Evolutionary conservation across 2,329 filamentous ascomycete species (phyloP).

Genomic region (Pestalotiopsis sp.): DNA sequence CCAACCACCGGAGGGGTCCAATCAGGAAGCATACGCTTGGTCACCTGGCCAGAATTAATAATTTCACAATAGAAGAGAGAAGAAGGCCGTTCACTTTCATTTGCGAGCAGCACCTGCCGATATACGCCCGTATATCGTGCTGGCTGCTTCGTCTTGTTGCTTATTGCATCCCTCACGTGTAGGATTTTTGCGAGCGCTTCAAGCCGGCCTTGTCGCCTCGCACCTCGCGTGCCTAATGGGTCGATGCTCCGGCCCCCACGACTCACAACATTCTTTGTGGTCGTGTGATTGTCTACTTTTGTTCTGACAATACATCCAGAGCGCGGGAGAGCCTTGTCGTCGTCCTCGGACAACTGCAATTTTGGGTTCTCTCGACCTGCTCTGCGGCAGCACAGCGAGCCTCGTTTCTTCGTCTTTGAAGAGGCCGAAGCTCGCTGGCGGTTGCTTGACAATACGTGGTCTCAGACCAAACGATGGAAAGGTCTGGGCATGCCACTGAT

Average conservation of each 20-base stretch:
- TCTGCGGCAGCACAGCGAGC: slow-evolving; percentile 25
- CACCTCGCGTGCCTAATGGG: slow-evolving; percentile 43
- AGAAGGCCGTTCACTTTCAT: slow-evolving; percentile 33
- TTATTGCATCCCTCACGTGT: slow-evolving; percentile 36
- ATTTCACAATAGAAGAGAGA: slow-evolving; percentile 22
- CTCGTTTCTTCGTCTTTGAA: neutral
- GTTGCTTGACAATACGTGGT: slow-evolving; percentile 15
- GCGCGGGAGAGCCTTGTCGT: slow-evolving; percentile 10
- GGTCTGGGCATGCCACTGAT: slow-evolving; percentile 15
- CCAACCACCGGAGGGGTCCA: slow-evolving; percentile 23
- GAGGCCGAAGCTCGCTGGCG: slow-evolving; percentile 8
- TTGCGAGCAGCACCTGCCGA: slow-evolving; percentile 29
- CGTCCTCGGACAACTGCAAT: slow-evolving; percentile 12
- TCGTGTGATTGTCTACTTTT: slow-evolving; percentile 34
- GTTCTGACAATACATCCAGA: slow-evolving; percentile 23
- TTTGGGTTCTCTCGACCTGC: slow-evolving; percentile 20
- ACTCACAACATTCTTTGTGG: slow-evolving; percentile 19
- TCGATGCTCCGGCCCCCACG: slow-evolving; percentile 58
- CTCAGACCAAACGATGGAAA: slow-evolving; percentile 17
- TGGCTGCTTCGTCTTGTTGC: slow-evolving; percentile 31
- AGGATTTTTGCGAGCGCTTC: slow-evolving; percentile 27
- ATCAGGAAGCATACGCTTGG: slow-evolving; percentile 26
- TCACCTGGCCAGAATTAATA: slow-evolving; percentile 14
- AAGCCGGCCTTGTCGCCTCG: slow-evolving; percentile 48
- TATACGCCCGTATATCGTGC: slow-evolving; percentile 17